A percentile compares a stretch with the other conserved stretches of the same genome.
These are phyloP conservation scores for Mucor sp. DNA, from an alignment of 371 early-diverging fungal genomes.

Conservation along the genomic window DNA sequence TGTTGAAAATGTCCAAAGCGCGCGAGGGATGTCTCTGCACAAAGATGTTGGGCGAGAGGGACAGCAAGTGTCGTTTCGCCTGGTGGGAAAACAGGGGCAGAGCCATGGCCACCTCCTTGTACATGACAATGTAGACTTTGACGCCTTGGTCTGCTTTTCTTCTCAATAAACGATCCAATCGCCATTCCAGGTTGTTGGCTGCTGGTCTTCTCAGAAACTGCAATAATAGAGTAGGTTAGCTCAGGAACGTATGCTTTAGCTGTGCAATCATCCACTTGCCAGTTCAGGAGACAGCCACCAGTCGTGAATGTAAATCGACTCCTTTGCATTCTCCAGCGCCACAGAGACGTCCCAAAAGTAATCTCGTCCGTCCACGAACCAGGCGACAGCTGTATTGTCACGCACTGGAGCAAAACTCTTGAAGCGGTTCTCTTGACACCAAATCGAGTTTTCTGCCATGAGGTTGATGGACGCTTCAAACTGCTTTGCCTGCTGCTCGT, in stretches of 20 bases:
- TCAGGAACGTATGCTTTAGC: too few species aligned
- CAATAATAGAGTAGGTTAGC: too few species aligned
- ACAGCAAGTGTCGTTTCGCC: slow-evolving; percentile 67
- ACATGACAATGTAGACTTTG: slow-evolving; percentile 84
- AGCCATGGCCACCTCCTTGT: slow-evolving; percentile 84
- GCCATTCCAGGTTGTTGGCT: slow-evolving; percentile 63
- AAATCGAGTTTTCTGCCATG: slow-evolving; percentile 43
- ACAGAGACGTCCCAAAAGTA: slow-evolving; percentile 82
- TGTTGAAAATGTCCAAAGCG: slow-evolving; percentile 46
- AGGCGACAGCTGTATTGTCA: slow-evolving; percentile 55
- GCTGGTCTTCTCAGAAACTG: slow-evolving; percentile 78
- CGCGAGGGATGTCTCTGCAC: slow-evolving; percentile 74
- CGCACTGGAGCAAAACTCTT: slow-evolving; percentile 82
- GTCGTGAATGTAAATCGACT: slow-evolving; percentile 84
- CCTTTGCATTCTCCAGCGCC: slow-evolving; percentile 75
- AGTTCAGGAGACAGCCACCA: slow-evolving; percentile 79
- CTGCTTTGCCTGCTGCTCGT: slow-evolving; percentile 52
- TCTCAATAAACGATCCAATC: slow-evolving; percentile 80
- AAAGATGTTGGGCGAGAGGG: slow-evolving; percentile 64
- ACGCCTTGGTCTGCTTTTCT: slow-evolving; percentile 87
- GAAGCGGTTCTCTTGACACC: slow-evolving; percentile 66
- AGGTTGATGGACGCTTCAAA: slow-evolving; percentile 44
- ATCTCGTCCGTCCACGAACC: slow-evolving; percentile 82
- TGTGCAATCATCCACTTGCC: slow-evolving; percentile 5
- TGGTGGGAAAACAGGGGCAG: slow-evolving; percentile 77